Evolutionary conservation across 2,329 filamentous ascomycete genomes (phyloP), one percentile per base, ranked within the genome.

Genomic region (Exserohilum turcica): DNA sequence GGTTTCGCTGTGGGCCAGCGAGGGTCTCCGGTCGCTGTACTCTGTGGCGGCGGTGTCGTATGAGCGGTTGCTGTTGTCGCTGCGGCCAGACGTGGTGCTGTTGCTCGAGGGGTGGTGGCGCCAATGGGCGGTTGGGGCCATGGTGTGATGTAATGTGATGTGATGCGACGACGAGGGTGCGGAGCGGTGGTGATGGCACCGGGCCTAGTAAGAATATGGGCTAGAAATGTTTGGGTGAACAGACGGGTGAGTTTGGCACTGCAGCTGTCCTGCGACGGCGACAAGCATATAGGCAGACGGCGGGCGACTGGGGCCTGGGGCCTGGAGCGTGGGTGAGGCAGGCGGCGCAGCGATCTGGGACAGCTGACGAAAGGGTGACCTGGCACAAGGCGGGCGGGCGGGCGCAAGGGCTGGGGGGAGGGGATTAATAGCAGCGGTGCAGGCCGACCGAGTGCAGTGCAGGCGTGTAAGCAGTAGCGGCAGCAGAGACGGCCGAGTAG

Each of bases 31-130:
- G 55, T 63, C 62, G 57, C 68, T 73, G 56, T 72, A 74, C 39
- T 73, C 71, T 33, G 71, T 72, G 24, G 71, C 65, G 16, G 66
- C 67, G 3, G 70, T 74, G 35, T 71, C 68, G 56, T 68, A 67
- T 42, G 72, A 72, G 37, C 61, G 67, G 33, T 63, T 63, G 57
- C 67, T 70, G 66, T 71, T 16, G 67, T 44, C 48, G 33, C 45
- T 53, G 50, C 45, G 51, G 15, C 51, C 46, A 15, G 68, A 70
- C 36, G 62, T 51, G 47, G 65, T 67, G 57, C 66, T 71, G 52
- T 68, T 60, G 54, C 68, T 71, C n/a, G 70, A 69, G 49, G 70
- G 61, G 39, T 69, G 56, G 51, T 67, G 67, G 44, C 64, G 62
- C 67, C 68, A 71, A 51, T 73, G 67, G 46, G 65, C 60, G 52